These are phyloP conservation scores for Cucumis cinereus DNA, from an alignment of 306 rosid species.

Conservation along the genomic window DNA sequence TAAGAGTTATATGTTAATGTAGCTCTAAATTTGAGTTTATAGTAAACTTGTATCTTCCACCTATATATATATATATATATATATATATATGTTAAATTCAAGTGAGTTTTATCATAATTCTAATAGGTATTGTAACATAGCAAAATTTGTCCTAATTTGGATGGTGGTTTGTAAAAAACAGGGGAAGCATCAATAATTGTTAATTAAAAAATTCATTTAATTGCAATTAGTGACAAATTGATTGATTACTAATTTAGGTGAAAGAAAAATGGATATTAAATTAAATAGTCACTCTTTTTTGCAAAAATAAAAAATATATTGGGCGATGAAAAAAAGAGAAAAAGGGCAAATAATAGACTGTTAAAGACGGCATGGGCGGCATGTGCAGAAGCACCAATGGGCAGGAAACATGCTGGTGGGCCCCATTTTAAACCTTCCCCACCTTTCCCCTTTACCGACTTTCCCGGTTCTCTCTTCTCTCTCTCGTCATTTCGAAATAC, in stretches of 20 bases:
- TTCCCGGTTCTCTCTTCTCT: not conserved
- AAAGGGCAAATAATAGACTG: not conserved
- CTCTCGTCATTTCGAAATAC: too few species aligned
- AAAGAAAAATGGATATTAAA: not conserved
- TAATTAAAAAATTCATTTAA: not conserved
- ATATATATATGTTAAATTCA: too few species aligned
- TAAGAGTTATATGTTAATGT: not conserved
- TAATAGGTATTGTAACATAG: not conserved
- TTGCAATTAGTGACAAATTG: not conserved
- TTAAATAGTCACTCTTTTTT: too few species aligned
- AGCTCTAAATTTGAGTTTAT: too few species aligned
- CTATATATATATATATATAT: too few species aligned
- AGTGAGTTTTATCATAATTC: not conserved
- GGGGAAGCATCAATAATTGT: not conserved
- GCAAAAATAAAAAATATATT: too few species aligned
- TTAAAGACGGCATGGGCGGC: not conserved
- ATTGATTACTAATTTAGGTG: not conserved
- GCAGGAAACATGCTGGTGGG: not conserved
- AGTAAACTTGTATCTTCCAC: too few species aligned
- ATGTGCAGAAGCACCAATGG: not conserved
- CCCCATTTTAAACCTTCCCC: not conserved
- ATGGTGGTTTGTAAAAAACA: not conserved
- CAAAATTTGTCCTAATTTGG: not conserved
- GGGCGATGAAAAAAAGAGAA: too few species aligned
- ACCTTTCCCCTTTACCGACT: not conserved